A percentile compares a stretch with the other conserved stretches of the same genome.
phyloP scores from a whole-genome alignment of 2,329 filamentous ascomycete species.

The Sarocladium strictum region DNA sequence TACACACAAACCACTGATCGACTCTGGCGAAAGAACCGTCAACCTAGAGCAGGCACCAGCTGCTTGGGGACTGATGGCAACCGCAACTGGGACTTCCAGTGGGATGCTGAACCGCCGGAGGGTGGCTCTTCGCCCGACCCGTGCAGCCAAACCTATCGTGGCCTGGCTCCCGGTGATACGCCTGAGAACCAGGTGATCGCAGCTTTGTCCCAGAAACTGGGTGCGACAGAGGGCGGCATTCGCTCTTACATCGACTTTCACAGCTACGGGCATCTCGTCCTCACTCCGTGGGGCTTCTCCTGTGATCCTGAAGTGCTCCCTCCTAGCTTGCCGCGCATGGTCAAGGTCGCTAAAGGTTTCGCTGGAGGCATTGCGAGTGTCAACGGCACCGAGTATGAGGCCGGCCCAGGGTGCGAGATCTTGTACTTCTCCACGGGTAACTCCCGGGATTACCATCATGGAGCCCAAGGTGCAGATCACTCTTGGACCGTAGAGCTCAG shows the following conservation, averaged over 20 bases:
- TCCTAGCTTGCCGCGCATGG: constrained; percentile 18
- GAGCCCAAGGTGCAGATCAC: constrained; percentile 15
- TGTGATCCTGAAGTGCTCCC: constrained; percentile 27
- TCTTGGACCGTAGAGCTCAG: constrained; percentile 19
- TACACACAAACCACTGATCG: constrained; percentile 44
- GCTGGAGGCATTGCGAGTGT: constrained; percentile 32
- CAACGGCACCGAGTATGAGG: constrained; percentile 12
- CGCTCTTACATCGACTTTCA: constrained; percentile 56
- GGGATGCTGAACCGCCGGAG: constrained; percentile 22
- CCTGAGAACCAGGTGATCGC: constrained; percentile 42
- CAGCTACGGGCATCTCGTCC: constrained; percentile 48
- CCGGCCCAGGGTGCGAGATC: constrained; percentile 17
- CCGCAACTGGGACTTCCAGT: constrained; percentile 42
- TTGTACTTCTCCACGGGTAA: constrained; percentile 17
- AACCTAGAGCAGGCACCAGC: constrained; percentile 30
- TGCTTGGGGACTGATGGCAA: constrained; percentile 47
- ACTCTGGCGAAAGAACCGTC: constrained; percentile 49
- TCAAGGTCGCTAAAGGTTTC: constrained; percentile 27
- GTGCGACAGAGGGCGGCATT: constrained; percentile 34
- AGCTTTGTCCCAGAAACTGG: constrained; percentile 37
- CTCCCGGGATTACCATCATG: constrained; percentile 17
- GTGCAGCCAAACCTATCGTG: constrained; percentile 38
- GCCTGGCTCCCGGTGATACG: constrained; percentile 33
- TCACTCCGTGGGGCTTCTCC: constrained; percentile 51
- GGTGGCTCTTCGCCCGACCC: constrained; percentile 37